phyloP scores from a whole-genome alignment of 140 eudicot species.

The Oenanthe javanica region DNA sequence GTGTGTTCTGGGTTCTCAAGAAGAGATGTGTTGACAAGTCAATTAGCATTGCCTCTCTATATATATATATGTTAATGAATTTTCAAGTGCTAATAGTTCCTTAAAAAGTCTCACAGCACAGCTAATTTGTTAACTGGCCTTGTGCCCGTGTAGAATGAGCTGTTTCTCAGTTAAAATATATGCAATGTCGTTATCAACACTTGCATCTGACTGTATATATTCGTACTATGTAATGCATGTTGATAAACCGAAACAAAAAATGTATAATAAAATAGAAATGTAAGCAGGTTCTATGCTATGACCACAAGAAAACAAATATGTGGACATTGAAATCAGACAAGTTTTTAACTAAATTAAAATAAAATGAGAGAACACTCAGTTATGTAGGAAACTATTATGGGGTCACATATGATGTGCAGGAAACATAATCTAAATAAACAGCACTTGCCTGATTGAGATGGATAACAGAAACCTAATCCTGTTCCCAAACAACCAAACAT shows the following conservation, averaged over 20 bases:
- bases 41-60: too few species aligned
- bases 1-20: too few species aligned
- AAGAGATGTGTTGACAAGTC: too few species aligned
- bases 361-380: not conserved
- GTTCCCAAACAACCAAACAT: slow-evolving; percentile 5
- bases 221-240: not conserved
- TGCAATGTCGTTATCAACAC: not conserved
- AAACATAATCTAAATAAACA: slow-evolving; percentile 3
- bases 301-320: not conserved
- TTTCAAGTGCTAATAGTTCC: not conserved
- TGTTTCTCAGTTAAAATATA: not conserved
- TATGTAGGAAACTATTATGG: not conserved
- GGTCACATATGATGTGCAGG: not conserved
- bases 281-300: not conserved
- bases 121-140: not conserved
- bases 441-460: not conserved
- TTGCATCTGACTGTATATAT: not conserved
- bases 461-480: slow-evolving; percentile 1
- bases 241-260: not conserved
- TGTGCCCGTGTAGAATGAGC: not conserved
- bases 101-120: not conserved
- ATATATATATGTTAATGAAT: not conserved
- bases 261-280: not conserved
- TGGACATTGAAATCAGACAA: not conserved
- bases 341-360: not conserved